These are phyloP conservation scores for Fusarium armeniacum DNA, from an alignment of 2,329 filamentous ascomycete genomes.

Conservation along the genomic window DNA sequence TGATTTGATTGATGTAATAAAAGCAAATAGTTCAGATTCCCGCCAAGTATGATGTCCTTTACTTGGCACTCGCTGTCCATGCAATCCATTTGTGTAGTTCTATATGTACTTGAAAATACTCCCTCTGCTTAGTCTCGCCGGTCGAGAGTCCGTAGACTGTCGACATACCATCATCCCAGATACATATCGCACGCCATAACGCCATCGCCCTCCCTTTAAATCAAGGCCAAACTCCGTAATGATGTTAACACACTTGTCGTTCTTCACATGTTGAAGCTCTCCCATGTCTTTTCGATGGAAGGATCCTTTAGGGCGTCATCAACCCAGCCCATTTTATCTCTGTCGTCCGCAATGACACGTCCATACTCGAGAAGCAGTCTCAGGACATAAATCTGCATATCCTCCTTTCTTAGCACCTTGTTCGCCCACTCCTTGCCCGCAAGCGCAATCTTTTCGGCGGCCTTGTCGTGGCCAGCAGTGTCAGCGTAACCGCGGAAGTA, in stretches of 20 bases:
- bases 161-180: constrained; percentile 32
- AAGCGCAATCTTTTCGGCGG: constrained; percentile 74
- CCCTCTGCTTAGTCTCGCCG: constrained; percentile 14
- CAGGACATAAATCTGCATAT: constrained; percentile 80
- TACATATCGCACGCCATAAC: constrained; percentile 35
- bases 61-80: constrained; percentile 22
- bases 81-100: constrained; percentile 22
- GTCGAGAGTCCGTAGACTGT: constrained; percentile 26
- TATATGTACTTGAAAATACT: constrained; percentile 36
- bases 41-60: constrained; percentile 18
- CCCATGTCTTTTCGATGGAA: constrained; percentile 52
- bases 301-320: constrained; percentile 61
- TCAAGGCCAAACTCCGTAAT: constrained; percentile 41
- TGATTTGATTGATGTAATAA: constrained; percentile 36
- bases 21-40: constrained; percentile 24
- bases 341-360: constrained; percentile 65
- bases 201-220: constrained; percentile 41
- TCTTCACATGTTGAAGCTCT: constrained; percentile 44
- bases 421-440: constrained; percentile 78
- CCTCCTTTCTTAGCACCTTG: constrained; percentile 75
- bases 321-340: constrained; percentile 69
- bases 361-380: constrained; percentile 75
- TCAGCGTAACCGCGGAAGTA: constrained; percentile 77
- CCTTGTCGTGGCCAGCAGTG: constrained; percentile 65
- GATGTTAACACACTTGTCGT: constrained; percentile 1